Evolutionary conservation across 2,329 filamentous ascomycete genomes (phyloP).

Genomic region (Sordariomycetes sp.): DNA sequence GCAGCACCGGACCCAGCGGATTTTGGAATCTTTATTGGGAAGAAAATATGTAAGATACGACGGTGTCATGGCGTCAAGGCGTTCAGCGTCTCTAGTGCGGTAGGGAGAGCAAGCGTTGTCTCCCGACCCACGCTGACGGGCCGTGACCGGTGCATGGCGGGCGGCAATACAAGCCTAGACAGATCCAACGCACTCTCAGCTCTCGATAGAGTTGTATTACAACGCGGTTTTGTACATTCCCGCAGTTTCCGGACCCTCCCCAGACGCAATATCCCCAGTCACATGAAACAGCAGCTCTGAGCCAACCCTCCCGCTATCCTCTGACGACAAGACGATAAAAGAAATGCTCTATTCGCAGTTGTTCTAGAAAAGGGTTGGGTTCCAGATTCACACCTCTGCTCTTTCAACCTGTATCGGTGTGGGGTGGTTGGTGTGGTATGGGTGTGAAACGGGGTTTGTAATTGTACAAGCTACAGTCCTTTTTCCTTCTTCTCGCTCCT

Average conservation of each 20-base stretch:
- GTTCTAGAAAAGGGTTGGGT: background rate
- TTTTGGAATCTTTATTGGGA: background rate
- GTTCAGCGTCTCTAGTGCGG: background rate
- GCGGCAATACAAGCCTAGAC: no score
- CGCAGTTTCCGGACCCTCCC: no score
- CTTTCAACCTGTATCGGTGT: background rate
- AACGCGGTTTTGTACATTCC: no score
- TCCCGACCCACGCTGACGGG: background rate
- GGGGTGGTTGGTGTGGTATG: background rate
- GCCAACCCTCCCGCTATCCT: background rate
- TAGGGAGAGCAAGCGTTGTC: background rate
- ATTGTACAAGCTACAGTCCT: background rate
- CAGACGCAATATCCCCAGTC: background rate
- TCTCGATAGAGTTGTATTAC: no score
- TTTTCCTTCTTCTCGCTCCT: background rate
- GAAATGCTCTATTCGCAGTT: constrained; percentile 4
- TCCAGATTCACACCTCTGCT: background rate
- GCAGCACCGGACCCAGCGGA: background rate
- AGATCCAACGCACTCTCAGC: no score
- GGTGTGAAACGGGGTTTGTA: background rate
- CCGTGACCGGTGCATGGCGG: background rate
- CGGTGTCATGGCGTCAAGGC: background rate
- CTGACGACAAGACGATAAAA: background rate
- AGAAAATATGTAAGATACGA: background rate
- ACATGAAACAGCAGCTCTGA: background rate